Evolutionary conservation across 1,139 yeast species (phyloP).

Genomic region (Taiozyma sp.): DNA sequence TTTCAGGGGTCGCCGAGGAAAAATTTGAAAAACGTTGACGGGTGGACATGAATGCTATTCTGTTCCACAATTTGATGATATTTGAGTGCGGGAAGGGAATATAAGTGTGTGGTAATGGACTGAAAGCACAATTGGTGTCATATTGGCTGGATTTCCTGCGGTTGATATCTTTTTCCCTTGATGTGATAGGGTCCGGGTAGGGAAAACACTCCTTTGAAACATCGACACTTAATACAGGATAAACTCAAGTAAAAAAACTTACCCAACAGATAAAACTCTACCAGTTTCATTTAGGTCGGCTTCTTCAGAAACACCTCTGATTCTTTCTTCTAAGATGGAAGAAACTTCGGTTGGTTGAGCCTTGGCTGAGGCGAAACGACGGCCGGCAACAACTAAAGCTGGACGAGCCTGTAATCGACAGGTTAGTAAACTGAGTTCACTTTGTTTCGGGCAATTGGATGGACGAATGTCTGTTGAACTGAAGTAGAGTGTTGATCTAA

Average conservation of each 20-base stretch:
- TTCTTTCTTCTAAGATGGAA: slow-evolving; percentile 97
- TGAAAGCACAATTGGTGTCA: background rate
- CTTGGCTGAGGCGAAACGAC: slow-evolving; percentile 93
- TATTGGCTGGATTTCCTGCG: background rate
- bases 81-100: background rate
- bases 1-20: slow-evolving; percentile 3
- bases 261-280: slow-evolving; percentile 97
- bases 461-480: background rate
- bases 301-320: slow-evolving; percentile 98
- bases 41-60: background rate
- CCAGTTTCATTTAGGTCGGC: slow-evolving; percentile 99
- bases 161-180: background rate
- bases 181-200: background rate
- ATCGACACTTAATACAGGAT: background rate
- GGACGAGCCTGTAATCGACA: slow-evolving; percentile 60
- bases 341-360: slow-evolving; percentile 99
- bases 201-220: background rate
- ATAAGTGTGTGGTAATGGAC: background rate
- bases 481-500: background rate
- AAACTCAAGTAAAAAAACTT: slow-evolving; percentile 30
- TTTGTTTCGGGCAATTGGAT: background rate
- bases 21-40: background rate
- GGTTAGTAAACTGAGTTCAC: slow-evolving; percentile 12
- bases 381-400: slow-evolving; percentile 55
- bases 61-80: background rate